Evolutionary conservation across 23 red algal genomes (phyloP), one percentile per base, ranked within the genome.

Genomic region (Gracilaria vermiculophylla): DNA sequence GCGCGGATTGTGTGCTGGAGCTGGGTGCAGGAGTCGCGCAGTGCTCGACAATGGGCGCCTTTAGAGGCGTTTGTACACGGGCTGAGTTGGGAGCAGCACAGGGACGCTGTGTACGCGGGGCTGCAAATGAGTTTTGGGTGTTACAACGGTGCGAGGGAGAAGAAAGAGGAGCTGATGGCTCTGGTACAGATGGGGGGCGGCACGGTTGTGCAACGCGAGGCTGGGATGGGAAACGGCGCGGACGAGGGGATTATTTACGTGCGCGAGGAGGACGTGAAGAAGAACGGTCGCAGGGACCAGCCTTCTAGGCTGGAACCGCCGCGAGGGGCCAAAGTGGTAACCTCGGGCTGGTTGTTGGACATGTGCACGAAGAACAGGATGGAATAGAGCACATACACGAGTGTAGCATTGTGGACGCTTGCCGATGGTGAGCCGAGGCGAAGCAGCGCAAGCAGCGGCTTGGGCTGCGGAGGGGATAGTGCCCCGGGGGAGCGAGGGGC

Each of bases 1-100:
- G 53, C 54, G 21, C n/a, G 65, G 8, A 88, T 88, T 51, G 21
- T 88, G 67, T 88, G 84, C 69, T 88, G 84, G 84, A 61, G n/a
- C 11, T 88, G 84, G 84, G 70, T 88, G 2, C 8, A 52, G 17
- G 70, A 77, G 42, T 88, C 84, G 52, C n/a, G 15, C 35, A 39
- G 44, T 4, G 2, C 19, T 9, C 4, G 7, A 10, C 37, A 53
- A 1, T 76, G 69, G 72, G 69, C 58, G 2, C 28, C 42, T n/a
- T n/a, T 40, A 20, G 84, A 88, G 35, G 20, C 2, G 8, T 56
- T 47, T 19, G 12, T 88, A 6, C 84, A 88, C 20, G 20, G 6
- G 2, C 37, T 88, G 69, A 88, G 65, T 16, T 78, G 84, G 69
- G 52, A 54, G 50, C 36, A 62, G 41, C 50, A 88, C 20, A 40